Evolutionary conservation across 2,329 filamentous ascomycete genomes (phyloP).

Genomic region (Fusarium sarcochroum): DNA sequence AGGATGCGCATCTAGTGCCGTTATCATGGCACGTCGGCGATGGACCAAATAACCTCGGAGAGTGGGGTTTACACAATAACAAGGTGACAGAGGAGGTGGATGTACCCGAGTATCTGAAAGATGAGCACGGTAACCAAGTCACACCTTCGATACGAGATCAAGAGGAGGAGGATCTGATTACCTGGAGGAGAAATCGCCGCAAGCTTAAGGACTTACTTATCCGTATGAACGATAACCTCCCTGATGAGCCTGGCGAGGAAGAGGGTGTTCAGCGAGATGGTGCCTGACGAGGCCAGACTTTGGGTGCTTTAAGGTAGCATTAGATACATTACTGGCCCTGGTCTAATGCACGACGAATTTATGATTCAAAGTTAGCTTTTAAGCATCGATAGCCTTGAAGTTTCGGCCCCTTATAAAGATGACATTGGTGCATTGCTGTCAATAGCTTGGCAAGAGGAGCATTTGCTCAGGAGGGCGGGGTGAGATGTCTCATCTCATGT

Average conservation of each 20-base stretch:
- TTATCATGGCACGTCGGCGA: constrained; percentile 73
- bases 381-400: background rate
- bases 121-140: constrained; percentile 67
- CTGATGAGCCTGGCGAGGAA: constrained; percentile 57
- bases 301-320: background rate
- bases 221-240: constrained; percentile 62
- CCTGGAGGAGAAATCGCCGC: constrained; percentile 60
- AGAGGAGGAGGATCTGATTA: constrained; percentile 62
- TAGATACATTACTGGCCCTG: background rate
- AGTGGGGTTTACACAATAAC: constrained; percentile 28
- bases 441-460: background rate
- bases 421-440: background rate
- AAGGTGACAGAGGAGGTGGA: constrained; percentile 49
- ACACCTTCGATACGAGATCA: constrained; percentile 70
- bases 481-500: background rate
- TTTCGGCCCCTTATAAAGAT: background rate
- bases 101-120: constrained; percentile 66
- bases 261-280: constrained; percentile 29
- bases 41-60: constrained; percentile 63
- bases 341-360: constrained; percentile 5
- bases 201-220: constrained; percentile 61
- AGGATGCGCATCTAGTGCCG: constrained; percentile 66
- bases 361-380: constrained; percentile 22
- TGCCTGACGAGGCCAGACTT: background rate
- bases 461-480: background rate